These are phyloP conservation scores for Venturia nashicola DNA, from an alignment of 2,329 filamentous ascomycete genomes.

Conservation along the genomic window DNA sequence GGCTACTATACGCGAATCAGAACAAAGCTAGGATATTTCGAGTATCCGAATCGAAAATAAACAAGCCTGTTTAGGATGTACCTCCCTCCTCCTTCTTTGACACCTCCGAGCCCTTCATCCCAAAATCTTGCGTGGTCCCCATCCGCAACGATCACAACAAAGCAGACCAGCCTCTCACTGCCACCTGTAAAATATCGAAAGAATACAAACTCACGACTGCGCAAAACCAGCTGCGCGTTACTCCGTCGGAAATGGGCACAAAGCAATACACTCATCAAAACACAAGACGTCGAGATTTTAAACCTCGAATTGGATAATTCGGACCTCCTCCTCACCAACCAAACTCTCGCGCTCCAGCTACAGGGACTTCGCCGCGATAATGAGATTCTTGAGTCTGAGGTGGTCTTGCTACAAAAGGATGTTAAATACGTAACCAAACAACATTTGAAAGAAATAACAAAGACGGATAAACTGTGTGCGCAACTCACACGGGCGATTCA, in stretches of 20 bases:
- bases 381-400: background rate
- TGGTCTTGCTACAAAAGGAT: background rate
- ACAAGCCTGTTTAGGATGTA: no score
- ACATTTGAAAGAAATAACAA: background rate
- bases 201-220: background rate
- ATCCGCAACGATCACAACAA: no score
- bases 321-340: background rate
- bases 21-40: background rate
- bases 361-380: background rate
- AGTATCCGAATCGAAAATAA: no score
- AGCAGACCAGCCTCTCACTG: background rate
- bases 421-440: background rate
- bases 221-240: background rate
- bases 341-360: background rate
- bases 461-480: background rate
- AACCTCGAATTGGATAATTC: background rate
- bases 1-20: background rate
- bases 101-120: no score
- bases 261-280: background rate
- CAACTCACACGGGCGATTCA: background rate
- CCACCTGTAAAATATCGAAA: background rate
- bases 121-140: no score
- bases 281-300: background rate
- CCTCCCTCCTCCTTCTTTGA: no score
- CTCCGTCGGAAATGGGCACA: background rate